Evolutionary conservation across 306 rosid genomes (phyloP).

Genomic region (Betula pendula): DNA sequence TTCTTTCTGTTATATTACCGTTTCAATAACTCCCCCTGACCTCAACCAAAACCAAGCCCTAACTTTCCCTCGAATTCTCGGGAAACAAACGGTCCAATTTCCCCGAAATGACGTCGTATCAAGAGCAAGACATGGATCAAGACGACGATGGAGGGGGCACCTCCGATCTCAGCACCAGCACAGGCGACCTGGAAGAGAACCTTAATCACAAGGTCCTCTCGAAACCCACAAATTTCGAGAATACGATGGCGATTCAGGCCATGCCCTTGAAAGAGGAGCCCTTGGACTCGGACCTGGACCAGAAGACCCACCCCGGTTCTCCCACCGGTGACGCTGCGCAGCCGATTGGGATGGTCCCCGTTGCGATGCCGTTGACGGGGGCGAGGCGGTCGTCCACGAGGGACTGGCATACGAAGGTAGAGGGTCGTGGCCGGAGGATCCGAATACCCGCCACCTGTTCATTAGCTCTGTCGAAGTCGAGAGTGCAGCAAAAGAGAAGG

Average conservation of each 20-base stretch:
- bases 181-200: conserved; percentile 26
- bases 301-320: neutral
- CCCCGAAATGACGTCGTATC: conserved; percentile 29
- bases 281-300: conserved; percentile 33
- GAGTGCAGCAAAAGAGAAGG: too few species aligned
- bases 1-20: conserved; percentile 22
- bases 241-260: conserved; percentile 11
- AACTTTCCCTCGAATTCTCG: conserved; percentile 4
- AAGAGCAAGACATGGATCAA: conserved; percentile 27
- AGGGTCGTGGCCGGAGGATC: conserved; percentile 54
- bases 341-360: conserved; percentile 33
- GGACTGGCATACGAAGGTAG: conserved; percentile 54
- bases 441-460: conserved; percentile 49
- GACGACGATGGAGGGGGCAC: conserved; percentile 37
- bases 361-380: conserved; percentile 23
- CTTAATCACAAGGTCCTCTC: conserved; percentile 2
- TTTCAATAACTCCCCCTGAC: conserved; percentile 1
- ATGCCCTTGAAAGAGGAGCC: conserved; percentile 39
- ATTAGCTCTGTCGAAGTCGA: too few species aligned
- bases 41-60: conserved; percentile 17
- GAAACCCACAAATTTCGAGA: neutral
- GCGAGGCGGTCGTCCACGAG: conserved; percentile 40
- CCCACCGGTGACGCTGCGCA: neutral
- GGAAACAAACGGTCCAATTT: conserved; percentile 7
- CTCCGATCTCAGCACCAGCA: conserved; percentile 48